Conservation (phyloP, 257 asterid genomes). For the Gentiana dahurica region DNA sequence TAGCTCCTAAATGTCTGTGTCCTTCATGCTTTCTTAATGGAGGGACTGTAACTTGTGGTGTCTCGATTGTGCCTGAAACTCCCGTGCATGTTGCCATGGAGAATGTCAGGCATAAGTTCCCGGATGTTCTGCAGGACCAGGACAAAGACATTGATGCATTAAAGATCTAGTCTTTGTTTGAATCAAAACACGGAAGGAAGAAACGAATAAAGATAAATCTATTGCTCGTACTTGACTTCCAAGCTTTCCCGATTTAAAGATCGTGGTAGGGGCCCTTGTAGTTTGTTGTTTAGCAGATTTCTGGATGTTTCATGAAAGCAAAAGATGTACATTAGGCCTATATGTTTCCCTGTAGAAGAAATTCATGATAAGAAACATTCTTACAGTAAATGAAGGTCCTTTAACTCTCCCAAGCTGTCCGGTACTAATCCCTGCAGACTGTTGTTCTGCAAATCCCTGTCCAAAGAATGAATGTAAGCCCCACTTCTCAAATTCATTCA, state of each 20-base stretch:
- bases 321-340: background rate
- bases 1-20: conserved; percentile 34
- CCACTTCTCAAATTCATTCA: background rate
- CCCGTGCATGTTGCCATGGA: conserved; percentile 42
- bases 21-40: conserved; percentile 44
- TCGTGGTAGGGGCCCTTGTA: conserved; percentile 88
- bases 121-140: conserved; percentile 48
- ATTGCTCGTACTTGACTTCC: conserved; percentile 49
- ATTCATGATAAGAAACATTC: conserved; percentile 12
- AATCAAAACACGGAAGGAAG: conserved; percentile 5
- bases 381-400: conserved; percentile 68
- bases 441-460: conserved; percentile 83
- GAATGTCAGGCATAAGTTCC: conserved; percentile 82
- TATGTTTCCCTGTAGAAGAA: background rate
- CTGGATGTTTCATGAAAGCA: conserved; percentile 23
- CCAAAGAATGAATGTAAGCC: conserved; percentile 5
- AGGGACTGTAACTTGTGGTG: conserved; percentile 68
- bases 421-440: conserved; percentile 77
- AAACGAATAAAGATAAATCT: background rate
- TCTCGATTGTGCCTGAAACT: conserved; percentile 43
- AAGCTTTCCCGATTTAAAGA: conserved; percentile 60
- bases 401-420: conserved; percentile 64
- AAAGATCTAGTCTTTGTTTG: background rate
- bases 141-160: background rate
- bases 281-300: conserved; percentile 74